phyloP scores from a whole-genome alignment of 331 rosid species.

The Malus hybrid region DNA sequence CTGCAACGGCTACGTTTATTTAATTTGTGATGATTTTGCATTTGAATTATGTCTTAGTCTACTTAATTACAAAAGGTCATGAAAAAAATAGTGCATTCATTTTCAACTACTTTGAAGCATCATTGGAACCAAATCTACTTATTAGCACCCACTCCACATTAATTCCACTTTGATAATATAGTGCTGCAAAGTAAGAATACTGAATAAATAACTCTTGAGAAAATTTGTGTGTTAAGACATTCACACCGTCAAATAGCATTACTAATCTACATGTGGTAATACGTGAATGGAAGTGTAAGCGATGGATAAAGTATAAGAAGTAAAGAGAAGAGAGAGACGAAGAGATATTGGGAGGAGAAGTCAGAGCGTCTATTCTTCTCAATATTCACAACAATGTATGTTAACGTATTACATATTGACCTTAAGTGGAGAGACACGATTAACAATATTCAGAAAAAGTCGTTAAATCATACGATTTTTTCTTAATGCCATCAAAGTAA shows the following conservation, averaged over 20 bases:
- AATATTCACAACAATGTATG: too few relatives aligned
- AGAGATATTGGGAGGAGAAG: not conserved
- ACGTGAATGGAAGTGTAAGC: not conserved
- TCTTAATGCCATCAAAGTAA: not conserved
- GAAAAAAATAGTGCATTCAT: not conserved
- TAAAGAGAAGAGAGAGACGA: not conserved
- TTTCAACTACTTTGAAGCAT: not conserved
- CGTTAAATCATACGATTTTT: not conserved
- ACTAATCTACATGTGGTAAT: not conserved
- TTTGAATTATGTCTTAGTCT: not conserved
- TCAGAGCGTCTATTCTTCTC: not conserved
- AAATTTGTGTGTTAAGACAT: too few relatives aligned
- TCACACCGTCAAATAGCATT: too few relatives aligned
- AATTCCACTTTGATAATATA: not conserved
- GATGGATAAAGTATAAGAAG: not conserved
- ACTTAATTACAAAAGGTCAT: not conserved
- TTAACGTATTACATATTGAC: too few relatives aligned
- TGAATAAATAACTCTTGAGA: not conserved
- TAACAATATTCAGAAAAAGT: too few relatives aligned
- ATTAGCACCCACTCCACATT: not conserved
- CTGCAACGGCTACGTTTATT: not conserved
- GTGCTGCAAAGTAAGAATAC: not conserved
- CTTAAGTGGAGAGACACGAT: not conserved
- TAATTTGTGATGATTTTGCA: not conserved
- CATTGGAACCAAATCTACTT: not conserved